Evolutionary conservation across 768 basidiomycete species (phyloP), one percentile per base, ranked within the genome.

Genomic region (Lyophyllum atratum): DNA sequence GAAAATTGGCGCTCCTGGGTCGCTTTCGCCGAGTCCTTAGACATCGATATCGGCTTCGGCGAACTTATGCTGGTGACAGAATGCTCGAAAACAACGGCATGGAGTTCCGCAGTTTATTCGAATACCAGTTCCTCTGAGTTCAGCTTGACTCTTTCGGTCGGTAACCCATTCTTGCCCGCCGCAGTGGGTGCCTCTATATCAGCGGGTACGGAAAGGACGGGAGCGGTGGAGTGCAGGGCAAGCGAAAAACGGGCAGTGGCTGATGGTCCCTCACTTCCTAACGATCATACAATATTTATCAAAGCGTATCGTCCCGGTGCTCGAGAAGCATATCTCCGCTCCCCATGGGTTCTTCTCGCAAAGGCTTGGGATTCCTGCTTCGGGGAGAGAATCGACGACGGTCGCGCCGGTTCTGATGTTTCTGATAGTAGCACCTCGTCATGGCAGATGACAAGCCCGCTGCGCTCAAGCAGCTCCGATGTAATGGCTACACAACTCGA

Each of bases 81-180:
- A 31, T 64, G 63, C 31, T 64, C 59, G 7, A 61, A 59, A 44
- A 64, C 63, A 4, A 51, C 52, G 10, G 63, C 59, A 19, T 64
- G 63, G 63, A 46, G 57, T 25, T 64, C 63, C 19, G 59, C 52
- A 2, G 63, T 62, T 4, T 64, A 64, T 25, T 62, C 63, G 39
- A 40, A 40, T 2, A 25, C 61, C 7, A 59, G 46, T 26, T 26
- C 54, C 0, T 37, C 45, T 28, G 60, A 61, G 14, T 62, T 64
- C 45, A 33, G 54, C n/a, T 28, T 64, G 22, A 49, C 55, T 12
- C 61, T 59, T 33, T 50, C 63, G 11, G 52, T 50, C 7, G 59
- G 49, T 12, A 52, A 33, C 19, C 14, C 49, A 2, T 59, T 59
- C 10, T 15, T 56, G 4, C 55, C 50, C 22, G 34, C 34, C 19